Conservation (phyloP, 257 asterid species). For the Apocynum venetum region DNA sequence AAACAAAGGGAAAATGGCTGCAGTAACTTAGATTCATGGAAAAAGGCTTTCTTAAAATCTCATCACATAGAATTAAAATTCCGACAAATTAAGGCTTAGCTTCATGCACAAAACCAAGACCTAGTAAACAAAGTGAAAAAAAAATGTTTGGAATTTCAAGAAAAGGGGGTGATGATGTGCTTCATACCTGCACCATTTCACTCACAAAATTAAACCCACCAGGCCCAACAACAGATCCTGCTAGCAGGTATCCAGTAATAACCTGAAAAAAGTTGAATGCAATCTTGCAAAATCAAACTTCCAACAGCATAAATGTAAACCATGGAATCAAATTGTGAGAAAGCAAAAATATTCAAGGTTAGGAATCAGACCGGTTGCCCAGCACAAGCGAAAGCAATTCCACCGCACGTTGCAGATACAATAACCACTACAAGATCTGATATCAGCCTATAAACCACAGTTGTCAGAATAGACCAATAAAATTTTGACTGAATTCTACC, state of each 20-base stretch:
- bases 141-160: background rate
- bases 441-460: slow-evolving; percentile 65
- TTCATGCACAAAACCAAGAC: background rate
- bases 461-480: slow-evolving; percentile 16
- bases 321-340: background rate
- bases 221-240: slow-evolving; percentile 99
- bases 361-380: slow-evolving; percentile 89
- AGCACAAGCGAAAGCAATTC: slow-evolving; percentile 98
- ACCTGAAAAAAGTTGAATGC: slow-evolving; percentile 53
- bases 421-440: slow-evolving; percentile 96
- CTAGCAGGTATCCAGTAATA: slow-evolving; percentile 87
- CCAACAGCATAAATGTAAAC: slow-evolving; percentile 11
- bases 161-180: background rate
- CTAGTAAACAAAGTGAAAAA: background rate
- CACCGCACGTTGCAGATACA: slow-evolving; percentile 99
- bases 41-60: background rate
- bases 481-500: slow-evolving; percentile 18
- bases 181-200: slow-evolving; percentile 97
- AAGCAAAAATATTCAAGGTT: slow-evolving; percentile 20
- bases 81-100: background rate
- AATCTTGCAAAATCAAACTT: slow-evolving; percentile 13
- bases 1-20: background rate
- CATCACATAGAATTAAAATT: background rate
- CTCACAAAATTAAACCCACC: slow-evolving; percentile 93
- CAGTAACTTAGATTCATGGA: background rate